Base-by-base conservation (phyloP, 768 basidiomycete genomes). In the Pleurotus salmoneostramineus region DNA sequence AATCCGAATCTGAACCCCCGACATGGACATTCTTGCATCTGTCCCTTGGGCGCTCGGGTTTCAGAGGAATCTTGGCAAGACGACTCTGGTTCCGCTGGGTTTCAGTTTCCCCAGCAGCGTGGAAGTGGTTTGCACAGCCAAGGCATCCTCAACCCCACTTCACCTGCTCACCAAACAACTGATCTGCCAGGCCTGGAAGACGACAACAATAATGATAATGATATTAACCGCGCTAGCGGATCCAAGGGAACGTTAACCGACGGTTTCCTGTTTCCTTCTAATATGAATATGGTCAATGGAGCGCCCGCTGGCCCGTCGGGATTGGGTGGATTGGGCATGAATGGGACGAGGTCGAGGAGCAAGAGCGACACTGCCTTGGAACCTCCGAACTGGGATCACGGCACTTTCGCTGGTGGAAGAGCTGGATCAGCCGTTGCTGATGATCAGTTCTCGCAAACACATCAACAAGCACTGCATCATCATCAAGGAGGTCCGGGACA, bases 291-390 rank as follows among this genome's bases (percentile, higher is more conserved):
- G 40, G 40, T 21, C 17, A 27, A 27, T 27, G 21, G 21, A 27
- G 21, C 21, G 21, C 21, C 21, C 21, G 21, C 44, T 11, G 56
- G 66, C 63, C n/a, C 69, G 70, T 36, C 77, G 84, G 36, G 70
- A 73, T 40, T 40, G 37, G n/a, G n/a, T 40, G 8, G 8, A 3
- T 2, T 10, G 8, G 37, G 37, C 2, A 27, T n/a, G 12, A 40
- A 42, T 12, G 37, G 17, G 12, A 21, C 27, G 12, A 40, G 61
- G 34, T 15, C 43, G 21, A 75, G 87, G 54, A 85, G 83, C 69
- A 81, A 85, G 63, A 84, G 84, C 1, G 87, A 88, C 47, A 79
- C 83, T 0, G 74, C 82, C 45, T 72, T 81, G 3, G 82, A 85
- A 56, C 79, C 80, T 12, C 81, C 79, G 1, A 66, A 79, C 46